Percentiles rank a stretch among this genome's conserved stretches.
Conservation (phyloP, 192 early-diverging fungal genomes). For the Gamsiella multidivaricata region DNA sequence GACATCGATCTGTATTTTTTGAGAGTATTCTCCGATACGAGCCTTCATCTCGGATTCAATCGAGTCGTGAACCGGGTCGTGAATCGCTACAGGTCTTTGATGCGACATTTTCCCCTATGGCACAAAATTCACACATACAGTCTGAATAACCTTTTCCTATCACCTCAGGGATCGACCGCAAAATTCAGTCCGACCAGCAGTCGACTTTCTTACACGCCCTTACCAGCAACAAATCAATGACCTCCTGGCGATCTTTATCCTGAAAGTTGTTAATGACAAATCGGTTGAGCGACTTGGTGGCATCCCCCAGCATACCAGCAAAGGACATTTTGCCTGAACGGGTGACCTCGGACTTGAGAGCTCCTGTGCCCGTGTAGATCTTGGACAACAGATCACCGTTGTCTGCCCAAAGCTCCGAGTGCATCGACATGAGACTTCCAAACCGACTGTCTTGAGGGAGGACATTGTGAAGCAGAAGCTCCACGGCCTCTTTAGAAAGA, state of each 20-base stretch:
- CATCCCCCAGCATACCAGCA: slow-evolving; percentile 82
- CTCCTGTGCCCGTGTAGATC: slow-evolving; percentile 97
- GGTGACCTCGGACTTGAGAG: slow-evolving; percentile 90
- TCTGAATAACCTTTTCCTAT: neutral
- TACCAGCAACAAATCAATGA: slow-evolving; percentile 89
- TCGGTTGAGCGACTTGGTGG: slow-evolving; percentile 91
- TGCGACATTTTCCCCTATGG: slow-evolving; percentile 63
- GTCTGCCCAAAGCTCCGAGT: slow-evolving; percentile 79
- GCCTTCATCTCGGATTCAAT: slow-evolving; percentile 46
- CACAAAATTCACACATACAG: neutral
- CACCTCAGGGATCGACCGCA: neutral
- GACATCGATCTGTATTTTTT: slow-evolving; percentile 67
- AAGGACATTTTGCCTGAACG: slow-evolving; percentile 90
- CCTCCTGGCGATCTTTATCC: slow-evolving; percentile 93
- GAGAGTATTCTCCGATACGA: slow-evolving; percentile 70
- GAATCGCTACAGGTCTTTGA: slow-evolving; percentile 58
- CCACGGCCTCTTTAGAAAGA: slow-evolving; percentile 65
- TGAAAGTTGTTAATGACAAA: slow-evolving; percentile 97
- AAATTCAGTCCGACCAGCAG: no score
- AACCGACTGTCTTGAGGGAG: slow-evolving; percentile 24
- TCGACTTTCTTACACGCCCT: slow-evolving; percentile 17
- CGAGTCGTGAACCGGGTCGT: slow-evolving; percentile 65
- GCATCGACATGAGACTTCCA: slow-evolving; percentile 49
- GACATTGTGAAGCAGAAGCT: slow-evolving; percentile 55
- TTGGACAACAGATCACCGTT: slow-evolving; percentile 94